Evolutionary conservation across 129 eudicot genomes (phyloP).

Genomic region (Helianthus annuus): DNA sequence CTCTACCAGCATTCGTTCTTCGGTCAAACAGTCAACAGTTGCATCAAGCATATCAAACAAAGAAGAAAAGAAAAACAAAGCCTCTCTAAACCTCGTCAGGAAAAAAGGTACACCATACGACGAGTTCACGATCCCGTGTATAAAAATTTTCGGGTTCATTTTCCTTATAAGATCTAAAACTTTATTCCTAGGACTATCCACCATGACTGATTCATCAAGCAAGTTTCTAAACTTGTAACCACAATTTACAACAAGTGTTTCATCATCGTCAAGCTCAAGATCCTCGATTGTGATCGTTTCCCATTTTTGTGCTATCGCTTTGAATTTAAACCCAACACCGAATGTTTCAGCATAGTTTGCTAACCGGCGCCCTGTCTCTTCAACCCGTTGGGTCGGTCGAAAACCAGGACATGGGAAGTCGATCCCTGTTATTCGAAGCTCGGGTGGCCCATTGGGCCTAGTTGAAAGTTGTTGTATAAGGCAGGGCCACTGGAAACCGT

Average conservation of each 20-base stretch:
- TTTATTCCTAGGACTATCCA: constrained; percentile 60
- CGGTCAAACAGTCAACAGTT: constrained; percentile 46
- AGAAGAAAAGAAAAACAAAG: constrained; percentile 67
- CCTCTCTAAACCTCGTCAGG: constrained; percentile 66
- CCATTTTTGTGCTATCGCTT: too few relatives aligned
- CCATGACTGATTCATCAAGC: constrained; percentile 53
- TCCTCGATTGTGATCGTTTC: constrained; percentile 38
- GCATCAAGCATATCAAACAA: constrained; percentile 72
- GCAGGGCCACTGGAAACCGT: constrained; percentile 81
- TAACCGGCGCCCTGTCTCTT: constrained; percentile 66
- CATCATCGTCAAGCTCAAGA: constrained; percentile 53
- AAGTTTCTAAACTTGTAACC: constrained; percentile 34
- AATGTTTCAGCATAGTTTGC: constrained; percentile 63
- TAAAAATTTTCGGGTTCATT: constrained; percentile 55
- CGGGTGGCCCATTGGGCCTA: constrained; percentile 66
- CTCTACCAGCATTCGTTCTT: constrained; percentile 63
- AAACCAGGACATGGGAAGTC: constrained; percentile 74
- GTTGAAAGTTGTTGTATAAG: constrained; percentile 56
- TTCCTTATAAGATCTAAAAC: constrained; percentile 52
- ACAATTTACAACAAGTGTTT: constrained; percentile 58
- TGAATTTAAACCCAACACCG: constrained; percentile 41
- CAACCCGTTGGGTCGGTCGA: constrained; percentile 66
- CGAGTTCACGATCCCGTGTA: constrained; percentile 63
- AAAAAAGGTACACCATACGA: constrained; percentile 68
- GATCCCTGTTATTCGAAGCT: constrained; percentile 68